Percentiles rank a stretch among this genome's conserved stretches.
These are phyloP conservation scores for Veloboletus limbatus DNA, from an alignment of 1,284 basidiomycete species.

Conservation along the genomic window DNA sequence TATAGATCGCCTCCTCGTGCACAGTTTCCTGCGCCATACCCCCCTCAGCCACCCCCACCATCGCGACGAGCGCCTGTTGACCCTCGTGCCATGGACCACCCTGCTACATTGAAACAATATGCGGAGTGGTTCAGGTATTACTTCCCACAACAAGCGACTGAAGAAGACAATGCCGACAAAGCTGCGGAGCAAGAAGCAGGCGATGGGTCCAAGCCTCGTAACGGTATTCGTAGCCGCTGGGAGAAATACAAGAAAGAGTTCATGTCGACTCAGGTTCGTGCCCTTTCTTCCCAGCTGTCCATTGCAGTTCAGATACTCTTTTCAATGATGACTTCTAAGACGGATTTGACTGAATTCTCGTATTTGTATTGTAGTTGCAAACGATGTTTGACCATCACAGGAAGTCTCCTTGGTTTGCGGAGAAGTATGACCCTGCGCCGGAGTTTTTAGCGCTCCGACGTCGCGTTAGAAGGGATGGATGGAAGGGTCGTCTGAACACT, in stretches of 20 bases:
- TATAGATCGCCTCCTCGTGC: constrained; percentile 61
- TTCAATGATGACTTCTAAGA: constrained; percentile 13
- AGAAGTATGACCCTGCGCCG: constrained; percentile 81
- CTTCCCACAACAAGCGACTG: constrained; percentile 72
- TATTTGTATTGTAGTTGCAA: constrained; percentile 68
- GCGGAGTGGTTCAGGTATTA: constrained; percentile 87
- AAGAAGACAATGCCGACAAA: constrained; percentile 79
- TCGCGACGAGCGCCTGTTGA: constrained; percentile 66
- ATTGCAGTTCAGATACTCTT: constrained; percentile 14
- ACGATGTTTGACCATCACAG: constrained; percentile 90
- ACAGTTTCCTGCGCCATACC: constrained; percentile 43
- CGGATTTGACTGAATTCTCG: constrained; percentile 33
- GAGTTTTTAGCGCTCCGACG: constrained; percentile 68
- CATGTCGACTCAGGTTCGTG: constrained; percentile 75
- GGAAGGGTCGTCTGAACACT: constrained; percentile 66
- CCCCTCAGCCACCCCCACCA: constrained; percentile 37
- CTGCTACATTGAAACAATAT: constrained; percentile 79
- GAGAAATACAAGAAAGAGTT: constrained; percentile 93
- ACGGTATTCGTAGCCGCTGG: constrained; percentile 77
- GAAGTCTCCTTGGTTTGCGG: constrained; percentile 90
- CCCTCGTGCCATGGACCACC: constrained; percentile 80
- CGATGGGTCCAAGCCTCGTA: constrained; percentile 73
- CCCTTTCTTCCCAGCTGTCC: constrained; percentile 16
- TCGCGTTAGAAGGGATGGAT: constrained; percentile 77
- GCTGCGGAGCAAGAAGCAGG: constrained; percentile 77